Evolutionary conservation across 768 basidiomycete genomes (phyloP).

Genomic region (Trametes villosa): DNA sequence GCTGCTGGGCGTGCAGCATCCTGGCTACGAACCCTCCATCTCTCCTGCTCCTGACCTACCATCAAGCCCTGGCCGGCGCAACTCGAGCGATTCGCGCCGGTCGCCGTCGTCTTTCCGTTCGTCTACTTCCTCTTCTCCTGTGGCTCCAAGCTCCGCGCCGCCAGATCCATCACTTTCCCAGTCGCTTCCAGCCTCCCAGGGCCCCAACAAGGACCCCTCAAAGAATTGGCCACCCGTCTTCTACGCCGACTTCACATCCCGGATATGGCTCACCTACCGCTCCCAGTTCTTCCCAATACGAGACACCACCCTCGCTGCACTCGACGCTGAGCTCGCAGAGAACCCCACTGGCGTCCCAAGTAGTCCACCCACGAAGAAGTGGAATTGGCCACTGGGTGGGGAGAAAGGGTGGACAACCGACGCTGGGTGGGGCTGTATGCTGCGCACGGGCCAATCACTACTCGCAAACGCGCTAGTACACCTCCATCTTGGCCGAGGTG

Average conservation of each 20-base stretch:
- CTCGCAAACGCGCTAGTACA: constrained; percentile 80
- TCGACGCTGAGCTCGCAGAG: constrained; percentile 41
- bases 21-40: constrained; percentile 62
- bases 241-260: constrained; percentile 86
- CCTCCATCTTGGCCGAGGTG: constrained; percentile 76
- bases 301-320: constrained; percentile 54
- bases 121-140: constrained; percentile 43
- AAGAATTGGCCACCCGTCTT: constrained; percentile 80
- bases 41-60: constrained; percentile 34
- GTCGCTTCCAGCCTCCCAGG: constrained; percentile 39
- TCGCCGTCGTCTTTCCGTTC: constrained; percentile 52
- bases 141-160: constrained; percentile 34
- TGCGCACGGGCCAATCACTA: constrained; percentile 84
- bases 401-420: constrained; percentile 87
- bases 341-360: constrained; percentile 22
- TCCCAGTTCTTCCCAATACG: constrained; percentile 83
- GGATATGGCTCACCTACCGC: constrained; percentile 93
- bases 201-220: constrained; percentile 44
- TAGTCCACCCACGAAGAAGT: constrained; percentile 54
- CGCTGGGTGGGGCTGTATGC: constrained; percentile 92
- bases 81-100: constrained; percentile 44
- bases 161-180: constrained; percentile 40
- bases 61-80: constrained; percentile 38
- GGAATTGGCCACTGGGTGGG: constrained; percentile 65
- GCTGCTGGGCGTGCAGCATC: constrained; percentile 84